These are phyloP conservation scores for Avena atlantica DNA, from an alignment of 176 grass and related monocot species.

Conservation along the genomic window DNA sequence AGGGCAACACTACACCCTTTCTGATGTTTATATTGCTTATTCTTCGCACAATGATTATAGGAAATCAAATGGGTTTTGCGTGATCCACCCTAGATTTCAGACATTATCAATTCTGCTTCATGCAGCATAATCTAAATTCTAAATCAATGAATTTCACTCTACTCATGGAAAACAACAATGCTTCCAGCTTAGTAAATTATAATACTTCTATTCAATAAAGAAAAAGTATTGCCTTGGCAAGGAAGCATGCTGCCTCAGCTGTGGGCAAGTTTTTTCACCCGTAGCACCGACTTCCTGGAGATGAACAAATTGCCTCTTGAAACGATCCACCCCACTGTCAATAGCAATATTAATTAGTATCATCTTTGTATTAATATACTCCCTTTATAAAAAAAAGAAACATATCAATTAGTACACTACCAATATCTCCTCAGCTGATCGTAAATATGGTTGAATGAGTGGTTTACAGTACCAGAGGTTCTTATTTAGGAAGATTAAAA, in stretches of 20 bases:
- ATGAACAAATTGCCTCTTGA: conserved; percentile 93
- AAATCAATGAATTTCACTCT: conserved; percentile 14
- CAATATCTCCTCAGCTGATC: conserved; percentile 15
- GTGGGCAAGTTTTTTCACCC: conserved; percentile 67
- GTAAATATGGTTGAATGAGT: neutral
- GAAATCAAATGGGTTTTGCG: neutral
- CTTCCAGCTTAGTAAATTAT: conserved; percentile 12
- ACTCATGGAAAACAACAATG: neutral
- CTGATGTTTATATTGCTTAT: neutral
- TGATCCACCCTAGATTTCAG: conserved; percentile 7
- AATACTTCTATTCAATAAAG: neutral
- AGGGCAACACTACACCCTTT: neutral
- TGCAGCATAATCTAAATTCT: conserved; percentile 24
- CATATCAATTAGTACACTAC: conserved; percentile 27
- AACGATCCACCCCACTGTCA: conserved; percentile 92
- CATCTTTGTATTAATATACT: too few species aligned
- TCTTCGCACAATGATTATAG: neutral
- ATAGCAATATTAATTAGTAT: neutral
- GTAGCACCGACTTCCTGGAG: conserved; percentile 79
- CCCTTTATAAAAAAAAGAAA: too few species aligned
- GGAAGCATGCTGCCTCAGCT: conserved; percentile 74
- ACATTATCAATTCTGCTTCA: conserved; percentile 1
- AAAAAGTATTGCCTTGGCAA: conserved; percentile 73
- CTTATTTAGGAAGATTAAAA: neutral
- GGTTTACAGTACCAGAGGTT: neutral